These are phyloP conservation scores for Hydrangea macrophylla DNA, from an alignment of 148 eudicot species.

Conservation along the genomic window DNA sequence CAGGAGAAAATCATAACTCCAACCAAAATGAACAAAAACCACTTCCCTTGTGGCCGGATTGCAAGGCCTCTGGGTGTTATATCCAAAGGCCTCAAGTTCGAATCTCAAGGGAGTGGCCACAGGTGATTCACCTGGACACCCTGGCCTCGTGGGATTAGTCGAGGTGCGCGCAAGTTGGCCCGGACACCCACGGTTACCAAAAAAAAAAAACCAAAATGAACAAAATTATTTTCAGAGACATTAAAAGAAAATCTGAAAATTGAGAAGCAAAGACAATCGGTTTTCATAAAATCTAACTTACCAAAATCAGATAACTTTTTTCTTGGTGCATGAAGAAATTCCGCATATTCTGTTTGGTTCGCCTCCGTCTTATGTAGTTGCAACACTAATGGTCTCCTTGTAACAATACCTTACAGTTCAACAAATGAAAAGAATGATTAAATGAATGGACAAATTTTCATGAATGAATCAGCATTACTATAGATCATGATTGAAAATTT, in stretches of 20 bases:
- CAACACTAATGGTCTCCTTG: conserved; percentile 91
- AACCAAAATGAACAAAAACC: no score
- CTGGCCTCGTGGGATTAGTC: no score
- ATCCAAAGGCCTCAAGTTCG: no score
- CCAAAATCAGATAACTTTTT: conserved; percentile 74
- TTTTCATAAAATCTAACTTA: conserved; percentile 23
- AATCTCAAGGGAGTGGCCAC: no score
- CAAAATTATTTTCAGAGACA: neutral
- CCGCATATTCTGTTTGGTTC: conserved; percentile 73
- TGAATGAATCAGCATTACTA: neutral
- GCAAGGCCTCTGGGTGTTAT: no score
- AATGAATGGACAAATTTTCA: neutral
- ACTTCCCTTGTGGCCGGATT: no score
- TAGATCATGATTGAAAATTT: no score
- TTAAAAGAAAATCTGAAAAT: neutral
- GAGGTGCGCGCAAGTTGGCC: no score
- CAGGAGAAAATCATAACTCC: neutral
- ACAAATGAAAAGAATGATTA: neutral
- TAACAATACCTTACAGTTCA: conserved; percentile 71
- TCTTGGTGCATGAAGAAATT: conserved; percentile 93
- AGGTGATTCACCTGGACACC: no score
- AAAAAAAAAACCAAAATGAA: neutral
- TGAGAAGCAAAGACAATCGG: neutral
- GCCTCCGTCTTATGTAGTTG: conserved; percentile 88
- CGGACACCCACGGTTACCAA: no score